These are phyloP conservation scores for Phytophthora melonis DNA, from an alignment of 352 stramenopile species.

Conservation along the genomic window DNA sequence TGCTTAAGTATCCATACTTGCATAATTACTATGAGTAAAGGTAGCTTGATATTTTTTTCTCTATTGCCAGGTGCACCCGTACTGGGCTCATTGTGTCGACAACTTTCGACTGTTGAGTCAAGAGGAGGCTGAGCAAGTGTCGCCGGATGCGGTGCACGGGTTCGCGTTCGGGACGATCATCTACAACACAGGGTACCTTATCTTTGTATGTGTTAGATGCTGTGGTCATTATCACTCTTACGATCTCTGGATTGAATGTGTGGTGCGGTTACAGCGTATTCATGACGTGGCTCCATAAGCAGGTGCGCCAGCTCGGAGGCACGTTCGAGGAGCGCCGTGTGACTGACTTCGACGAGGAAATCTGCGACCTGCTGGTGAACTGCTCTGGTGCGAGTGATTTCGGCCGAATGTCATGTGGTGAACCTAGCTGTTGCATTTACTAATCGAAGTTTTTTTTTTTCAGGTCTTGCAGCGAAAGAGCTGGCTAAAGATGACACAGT, in stretches of 20 bases:
- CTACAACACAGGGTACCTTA: constrained; percentile 56
- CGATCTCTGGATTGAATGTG: not conserved
- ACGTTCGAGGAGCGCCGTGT: constrained; percentile 61
- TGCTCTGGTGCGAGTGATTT: constrained; percentile 48
- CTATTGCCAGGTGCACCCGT: constrained; percentile 46
- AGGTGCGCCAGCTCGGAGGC: constrained; percentile 57
- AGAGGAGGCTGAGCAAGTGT: constrained; percentile 49
- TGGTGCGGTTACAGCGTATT: constrained; percentile 41
- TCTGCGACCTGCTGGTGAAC: constrained; percentile 68
- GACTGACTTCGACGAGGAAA: constrained; percentile 42
- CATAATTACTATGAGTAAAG: no score
- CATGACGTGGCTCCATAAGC: constrained; percentile 58
- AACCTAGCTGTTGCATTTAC: not conserved
- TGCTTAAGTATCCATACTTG: no score
- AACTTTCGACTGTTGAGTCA: constrained; percentile 59
- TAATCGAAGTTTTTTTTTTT: not conserved
- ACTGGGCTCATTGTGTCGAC: constrained; percentile 75
- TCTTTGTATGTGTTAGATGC: not conserved
- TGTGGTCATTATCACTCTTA: not conserved
- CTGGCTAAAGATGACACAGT: constrained; percentile 54
- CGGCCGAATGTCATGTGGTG: not conserved
- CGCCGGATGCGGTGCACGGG: constrained; percentile 54
- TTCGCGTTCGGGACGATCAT: constrained; percentile 69
- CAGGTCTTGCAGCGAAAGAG: constrained; percentile 53
- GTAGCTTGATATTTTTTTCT: not conserved